phyloP scores from a whole-genome alignment of 306 rosid genomes.

The Pterocarpus macrocarpus region DNA sequence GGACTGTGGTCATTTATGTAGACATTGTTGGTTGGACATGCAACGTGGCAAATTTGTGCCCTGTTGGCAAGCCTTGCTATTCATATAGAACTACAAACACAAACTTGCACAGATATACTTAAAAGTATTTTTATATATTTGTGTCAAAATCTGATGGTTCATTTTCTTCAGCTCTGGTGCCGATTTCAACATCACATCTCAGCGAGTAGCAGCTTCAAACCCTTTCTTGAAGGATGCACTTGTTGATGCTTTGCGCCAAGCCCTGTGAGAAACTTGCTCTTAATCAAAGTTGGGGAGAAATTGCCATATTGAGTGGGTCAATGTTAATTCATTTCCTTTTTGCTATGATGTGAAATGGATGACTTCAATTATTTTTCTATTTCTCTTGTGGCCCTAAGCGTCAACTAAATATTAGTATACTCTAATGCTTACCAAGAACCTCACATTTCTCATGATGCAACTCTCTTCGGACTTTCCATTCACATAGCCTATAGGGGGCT shows the following conservation, averaged over 20 bases:
- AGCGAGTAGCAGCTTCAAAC: constrained; percentile 84
- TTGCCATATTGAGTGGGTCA: not conserved
- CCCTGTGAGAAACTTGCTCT: constrained; percentile 51
- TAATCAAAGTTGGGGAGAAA: constrained; percentile 11
- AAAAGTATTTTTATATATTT: not conserved
- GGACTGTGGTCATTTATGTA: not conserved
- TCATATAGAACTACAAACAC: not conserved
- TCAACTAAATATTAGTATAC: constrained; percentile 38
- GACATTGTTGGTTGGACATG: constrained; percentile 35
- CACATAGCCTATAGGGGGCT: not conserved
- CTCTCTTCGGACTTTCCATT: constrained; percentile 43
- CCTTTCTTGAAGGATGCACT: constrained; percentile 72
- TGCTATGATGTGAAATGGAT: constrained; percentile 31
- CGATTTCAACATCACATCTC: constrained; percentile 79
- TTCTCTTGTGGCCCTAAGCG: constrained; percentile 21
- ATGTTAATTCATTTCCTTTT: constrained; percentile 20
- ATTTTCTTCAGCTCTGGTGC: constrained; percentile 72
- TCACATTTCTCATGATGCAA: constrained; percentile 26
- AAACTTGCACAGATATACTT: constrained; percentile 3
- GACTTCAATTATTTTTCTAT: constrained; percentile 1
- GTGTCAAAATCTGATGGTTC: constrained; percentile 35
- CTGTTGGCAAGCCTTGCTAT: constrained; percentile 4
- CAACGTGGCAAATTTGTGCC: not conserved
- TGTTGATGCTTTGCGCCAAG: constrained; percentile 61
- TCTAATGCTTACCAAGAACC: not conserved